These are phyloP conservation scores for Auricularia cornea DNA, from an alignment of 768 basidiomycete genomes.

Conservation along the genomic window DNA sequence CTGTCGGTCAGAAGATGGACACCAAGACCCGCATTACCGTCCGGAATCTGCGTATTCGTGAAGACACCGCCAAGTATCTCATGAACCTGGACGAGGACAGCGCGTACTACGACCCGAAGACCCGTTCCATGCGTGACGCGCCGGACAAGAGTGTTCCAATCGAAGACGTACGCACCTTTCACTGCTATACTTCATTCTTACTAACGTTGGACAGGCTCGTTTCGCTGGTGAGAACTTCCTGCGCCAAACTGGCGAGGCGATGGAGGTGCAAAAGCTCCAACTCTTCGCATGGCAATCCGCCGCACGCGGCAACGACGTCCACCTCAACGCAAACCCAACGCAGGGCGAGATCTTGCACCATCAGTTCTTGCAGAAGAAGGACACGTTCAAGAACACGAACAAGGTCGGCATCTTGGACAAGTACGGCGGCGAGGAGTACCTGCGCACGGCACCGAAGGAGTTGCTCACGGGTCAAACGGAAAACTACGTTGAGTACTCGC, in stretches of 20 bases:
- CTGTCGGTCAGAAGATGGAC: constrained; percentile 95
- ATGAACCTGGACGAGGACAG: constrained; percentile 92
- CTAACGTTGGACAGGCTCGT: constrained; percentile 42
- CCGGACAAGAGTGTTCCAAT: constrained; percentile 65
- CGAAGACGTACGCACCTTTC: constrained; percentile 58
- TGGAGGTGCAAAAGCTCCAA: constrained; percentile 84
- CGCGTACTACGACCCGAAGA: constrained; percentile 99
- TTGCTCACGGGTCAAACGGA: constrained; percentile 93
- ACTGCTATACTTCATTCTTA: not conserved
- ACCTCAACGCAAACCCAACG: constrained; percentile 93
- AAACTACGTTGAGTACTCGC: constrained; percentile 94
- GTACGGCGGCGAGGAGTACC: constrained; percentile 91
- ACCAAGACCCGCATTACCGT: constrained; percentile 98
- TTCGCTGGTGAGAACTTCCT: constrained; percentile 98
- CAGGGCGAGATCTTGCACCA: constrained; percentile 87
- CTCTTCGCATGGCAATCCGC: constrained; percentile 97
- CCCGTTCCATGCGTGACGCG: constrained; percentile 98
- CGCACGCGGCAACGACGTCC: constrained; percentile 87
- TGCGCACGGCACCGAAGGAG: constrained; percentile 85
- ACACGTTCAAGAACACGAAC: constrained; percentile 76
- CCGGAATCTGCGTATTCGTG: constrained; percentile 94
- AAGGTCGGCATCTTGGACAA: constrained; percentile 85
- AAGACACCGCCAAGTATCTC: constrained; percentile 98
- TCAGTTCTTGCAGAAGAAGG: constrained; percentile 89
- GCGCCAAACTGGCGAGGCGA: constrained; percentile 86